These are phyloP conservation scores for Flaveria sonorensis DNA, from an alignment of 129 eudicot species.

Conservation along the genomic window DNA sequence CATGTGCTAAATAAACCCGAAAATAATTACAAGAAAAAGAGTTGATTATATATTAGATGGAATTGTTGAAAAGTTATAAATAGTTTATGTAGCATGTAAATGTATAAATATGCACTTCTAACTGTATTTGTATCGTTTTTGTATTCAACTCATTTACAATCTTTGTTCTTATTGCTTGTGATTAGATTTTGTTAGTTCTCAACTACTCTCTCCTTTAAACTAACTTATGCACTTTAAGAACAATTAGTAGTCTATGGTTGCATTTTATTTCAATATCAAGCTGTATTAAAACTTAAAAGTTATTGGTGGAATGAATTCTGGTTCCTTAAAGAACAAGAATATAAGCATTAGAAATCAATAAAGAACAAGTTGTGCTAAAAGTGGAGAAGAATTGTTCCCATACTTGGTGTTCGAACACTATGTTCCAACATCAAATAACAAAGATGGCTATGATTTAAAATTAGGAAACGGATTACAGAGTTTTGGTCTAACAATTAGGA, in stretches of 20 bases:
- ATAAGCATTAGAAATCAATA: background rate
- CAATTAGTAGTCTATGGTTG: background rate
- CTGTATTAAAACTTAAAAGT: too few species aligned
- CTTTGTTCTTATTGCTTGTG: background rate
- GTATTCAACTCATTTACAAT: background rate
- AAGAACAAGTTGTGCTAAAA: constrained; percentile 16
- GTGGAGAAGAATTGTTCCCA: background rate
- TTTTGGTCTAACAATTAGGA: too few species aligned
- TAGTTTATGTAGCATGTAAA: constrained; percentile 17
- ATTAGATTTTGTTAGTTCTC: background rate
- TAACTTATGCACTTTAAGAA: background rate
- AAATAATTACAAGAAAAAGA: constrained; percentile 20
- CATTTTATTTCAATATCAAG: background rate
- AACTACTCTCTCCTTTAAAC: background rate
- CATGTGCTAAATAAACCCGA: constrained; percentile 21
- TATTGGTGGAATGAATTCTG: background rate
- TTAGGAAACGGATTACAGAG: too few species aligned
- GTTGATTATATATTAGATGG: background rate
- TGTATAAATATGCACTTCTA: constrained; percentile 21
- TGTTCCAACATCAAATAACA: background rate
- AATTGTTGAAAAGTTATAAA: constrained; percentile 28
- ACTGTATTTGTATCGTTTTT: constrained; percentile 17
- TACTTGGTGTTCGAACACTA: background rate
- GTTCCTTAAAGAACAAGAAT: constrained; percentile 4
- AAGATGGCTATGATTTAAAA: background rate